phyloP scores from a whole-genome alignment of 768 basidiomycete species.

The Tephrocybe rancida region DNA sequence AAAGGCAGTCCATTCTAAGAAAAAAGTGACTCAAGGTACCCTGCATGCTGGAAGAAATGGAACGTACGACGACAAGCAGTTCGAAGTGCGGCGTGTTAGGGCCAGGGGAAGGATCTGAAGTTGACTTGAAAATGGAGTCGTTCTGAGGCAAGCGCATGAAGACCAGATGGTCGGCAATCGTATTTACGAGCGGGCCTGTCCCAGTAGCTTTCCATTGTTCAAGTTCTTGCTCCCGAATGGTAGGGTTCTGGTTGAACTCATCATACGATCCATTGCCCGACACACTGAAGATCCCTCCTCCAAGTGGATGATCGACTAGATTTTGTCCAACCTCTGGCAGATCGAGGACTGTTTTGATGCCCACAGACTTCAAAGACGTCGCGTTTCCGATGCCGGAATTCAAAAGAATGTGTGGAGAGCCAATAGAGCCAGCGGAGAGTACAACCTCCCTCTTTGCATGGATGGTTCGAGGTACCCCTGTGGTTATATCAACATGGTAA shows the following conservation, averaged over 20 bases:
- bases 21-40: background rate
- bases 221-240: constrained; percentile 14
- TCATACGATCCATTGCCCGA: constrained; percentile 9
- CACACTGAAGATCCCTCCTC: background rate
- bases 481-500: background rate
- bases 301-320: constrained; percentile 4
- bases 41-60: background rate
- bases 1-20: constrained; percentile 2
- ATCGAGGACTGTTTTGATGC: constrained; percentile 23
- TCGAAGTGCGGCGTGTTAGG: constrained; percentile 23
- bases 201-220: constrained; percentile 22
- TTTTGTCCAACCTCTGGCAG: constrained; percentile 30
- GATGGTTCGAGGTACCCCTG: background rate
- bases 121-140: constrained; percentile 11
- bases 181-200: constrained; percentile 22
- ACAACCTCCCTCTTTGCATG: constrained; percentile 11
- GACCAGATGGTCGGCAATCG: constrained; percentile 12
- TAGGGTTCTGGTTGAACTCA: constrained; percentile 1
- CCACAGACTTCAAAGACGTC: constrained; percentile 17
- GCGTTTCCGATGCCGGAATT: constrained; percentile 35
- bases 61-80: constrained; percentile 10
- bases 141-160: constrained; percentile 19
- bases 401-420: constrained; percentile 24
- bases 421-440: constrained; percentile 11
- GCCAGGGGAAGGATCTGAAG: constrained; percentile 23